Percentiles rank a stretch among this genome's conserved stretches.
Conservation (phyloP, 2,329 filamentous ascomycete species). For the Aspergillus chevalieri region DNA sequence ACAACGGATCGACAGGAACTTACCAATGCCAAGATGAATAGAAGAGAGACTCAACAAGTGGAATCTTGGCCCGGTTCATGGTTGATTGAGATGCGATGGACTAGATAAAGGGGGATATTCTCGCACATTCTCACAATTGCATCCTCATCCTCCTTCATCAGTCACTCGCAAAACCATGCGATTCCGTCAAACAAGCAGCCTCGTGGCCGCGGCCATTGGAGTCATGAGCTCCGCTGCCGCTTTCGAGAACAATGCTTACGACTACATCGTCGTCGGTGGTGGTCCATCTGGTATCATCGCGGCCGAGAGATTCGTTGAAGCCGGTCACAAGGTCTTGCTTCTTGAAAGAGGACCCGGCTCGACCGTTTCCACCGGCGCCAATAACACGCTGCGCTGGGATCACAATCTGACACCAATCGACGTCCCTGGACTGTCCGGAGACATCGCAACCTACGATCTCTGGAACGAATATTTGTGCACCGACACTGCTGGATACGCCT, state of each 20-base stretch:
- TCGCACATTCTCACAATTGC: not conserved
- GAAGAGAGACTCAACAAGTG: not conserved
- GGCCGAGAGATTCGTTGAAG: constrained; percentile 17
- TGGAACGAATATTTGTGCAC: constrained; percentile 18
- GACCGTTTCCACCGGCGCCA: constrained; percentile 19
- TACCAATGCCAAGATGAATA: not conserved
- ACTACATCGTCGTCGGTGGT: constrained; percentile 20
- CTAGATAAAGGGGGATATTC: not conserved
- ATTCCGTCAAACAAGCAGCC: constrained; percentile 7
- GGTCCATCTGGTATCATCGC: constrained; percentile 19
- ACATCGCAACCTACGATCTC: constrained; percentile 13
- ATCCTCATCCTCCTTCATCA: not conserved
- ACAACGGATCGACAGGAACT: not conserved
- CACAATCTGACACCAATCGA: constrained; percentile 19
- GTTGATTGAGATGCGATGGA: not conserved
- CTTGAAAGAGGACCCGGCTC: constrained; percentile 18
- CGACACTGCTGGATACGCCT: constrained; percentile 17
- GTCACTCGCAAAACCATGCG: constrained; percentile 5
- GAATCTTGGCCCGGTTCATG: not conserved
- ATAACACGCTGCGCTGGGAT: constrained; percentile 18
- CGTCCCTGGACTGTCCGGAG: constrained; percentile 20
- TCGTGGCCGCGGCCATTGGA: constrained; percentile 11
- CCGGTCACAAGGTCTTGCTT: constrained; percentile 18
- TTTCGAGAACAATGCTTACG: constrained; percentile 14
- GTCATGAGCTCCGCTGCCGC: constrained; percentile 6